Conservation (phyloP, 2,329 filamentous ascomycete species). For the Aureobasidium leucospermi region DNA sequence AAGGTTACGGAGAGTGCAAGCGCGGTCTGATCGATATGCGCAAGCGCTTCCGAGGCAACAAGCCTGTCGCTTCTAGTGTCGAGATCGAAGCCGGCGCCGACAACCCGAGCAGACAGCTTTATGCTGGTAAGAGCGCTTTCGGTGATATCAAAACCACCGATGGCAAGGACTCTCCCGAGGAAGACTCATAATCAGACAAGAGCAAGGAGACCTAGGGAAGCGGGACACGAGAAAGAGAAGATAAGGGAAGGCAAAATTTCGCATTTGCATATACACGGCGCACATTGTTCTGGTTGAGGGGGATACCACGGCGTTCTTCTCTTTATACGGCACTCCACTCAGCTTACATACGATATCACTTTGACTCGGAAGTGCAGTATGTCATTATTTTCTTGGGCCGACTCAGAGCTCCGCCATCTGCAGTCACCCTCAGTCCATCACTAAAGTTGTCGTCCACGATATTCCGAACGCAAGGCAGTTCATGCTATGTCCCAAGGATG, state of each 20-base stretch:
- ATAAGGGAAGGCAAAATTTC: neutral
- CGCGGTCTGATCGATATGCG: conserved; percentile 97
- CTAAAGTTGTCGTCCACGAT: too few relatives aligned
- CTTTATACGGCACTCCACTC: neutral
- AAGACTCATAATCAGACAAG: conserved; percentile 21
- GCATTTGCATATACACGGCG: conserved; percentile 3
- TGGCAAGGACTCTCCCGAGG: conserved; percentile 25
- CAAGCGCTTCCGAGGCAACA: conserved; percentile 92
- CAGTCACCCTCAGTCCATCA: neutral
- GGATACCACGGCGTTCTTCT: neutral
- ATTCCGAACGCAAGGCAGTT: neutral
- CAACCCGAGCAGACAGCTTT: conserved; percentile 58
- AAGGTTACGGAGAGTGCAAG: conserved; percentile 90
- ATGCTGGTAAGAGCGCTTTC: conserved; percentile 56
- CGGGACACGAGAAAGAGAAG: neutral
- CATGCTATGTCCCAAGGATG: neutral
- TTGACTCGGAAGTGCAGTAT: neutral
- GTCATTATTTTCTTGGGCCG: neutral
- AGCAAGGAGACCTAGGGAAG: neutral
- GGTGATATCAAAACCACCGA: conserved; percentile 23
- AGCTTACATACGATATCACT: neutral
- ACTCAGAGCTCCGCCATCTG: neutral
- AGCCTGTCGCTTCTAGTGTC: conserved; percentile 66
- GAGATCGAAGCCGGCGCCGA: conserved; percentile 48
- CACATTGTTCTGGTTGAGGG: neutral